phyloP scores from a whole-genome alignment of 2,329 filamentous ascomycete species.

The Xylaria sp. region DNA sequence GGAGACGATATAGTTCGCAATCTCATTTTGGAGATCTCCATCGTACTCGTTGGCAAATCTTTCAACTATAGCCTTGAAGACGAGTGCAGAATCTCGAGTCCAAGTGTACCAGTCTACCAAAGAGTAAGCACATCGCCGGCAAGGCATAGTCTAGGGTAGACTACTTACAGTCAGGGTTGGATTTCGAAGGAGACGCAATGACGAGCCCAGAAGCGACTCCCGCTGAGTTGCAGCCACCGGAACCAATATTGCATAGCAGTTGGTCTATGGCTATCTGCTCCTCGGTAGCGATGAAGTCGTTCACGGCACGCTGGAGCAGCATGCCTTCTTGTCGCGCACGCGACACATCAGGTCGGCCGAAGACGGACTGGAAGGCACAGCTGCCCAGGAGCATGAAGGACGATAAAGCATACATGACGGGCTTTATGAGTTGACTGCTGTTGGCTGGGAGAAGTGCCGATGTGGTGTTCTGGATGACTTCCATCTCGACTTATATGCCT shows the following conservation, averaged over 20 bases:
- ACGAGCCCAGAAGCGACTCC: conserved; percentile 58
- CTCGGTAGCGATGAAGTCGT: conserved; percentile 59
- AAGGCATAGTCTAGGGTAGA: neutral
- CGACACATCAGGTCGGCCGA: conserved; percentile 51
- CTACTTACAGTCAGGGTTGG: conserved; percentile 60
- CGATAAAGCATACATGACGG: conserved; percentile 58
- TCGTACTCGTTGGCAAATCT: conserved; percentile 66
- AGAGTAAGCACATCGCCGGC: neutral
- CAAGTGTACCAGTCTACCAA: conserved; percentile 75
- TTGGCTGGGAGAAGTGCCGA: conserved; percentile 32
- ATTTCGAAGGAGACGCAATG: conserved; percentile 61
- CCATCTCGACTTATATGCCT: conserved; percentile 39
- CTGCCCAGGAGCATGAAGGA: conserved; percentile 58
- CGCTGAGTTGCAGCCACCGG: conserved; percentile 55
- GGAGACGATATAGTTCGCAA: conserved; percentile 71
- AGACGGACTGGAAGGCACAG: conserved; percentile 56
- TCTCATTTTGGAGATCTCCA: conserved; percentile 59
- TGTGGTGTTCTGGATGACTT: conserved; percentile 29
- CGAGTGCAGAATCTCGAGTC: conserved; percentile 76
- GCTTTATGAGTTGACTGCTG: conserved; percentile 40
- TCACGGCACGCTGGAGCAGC: conserved; percentile 55
- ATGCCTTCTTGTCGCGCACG: conserved; percentile 42
- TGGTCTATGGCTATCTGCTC: conserved; percentile 56
- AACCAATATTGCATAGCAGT: conserved; percentile 65
- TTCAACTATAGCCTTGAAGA: conserved; percentile 72